Base-by-base conservation (phyloP, 495 filamentous ascomycete species). In the Aspergillus egyptiacus region DNA sequence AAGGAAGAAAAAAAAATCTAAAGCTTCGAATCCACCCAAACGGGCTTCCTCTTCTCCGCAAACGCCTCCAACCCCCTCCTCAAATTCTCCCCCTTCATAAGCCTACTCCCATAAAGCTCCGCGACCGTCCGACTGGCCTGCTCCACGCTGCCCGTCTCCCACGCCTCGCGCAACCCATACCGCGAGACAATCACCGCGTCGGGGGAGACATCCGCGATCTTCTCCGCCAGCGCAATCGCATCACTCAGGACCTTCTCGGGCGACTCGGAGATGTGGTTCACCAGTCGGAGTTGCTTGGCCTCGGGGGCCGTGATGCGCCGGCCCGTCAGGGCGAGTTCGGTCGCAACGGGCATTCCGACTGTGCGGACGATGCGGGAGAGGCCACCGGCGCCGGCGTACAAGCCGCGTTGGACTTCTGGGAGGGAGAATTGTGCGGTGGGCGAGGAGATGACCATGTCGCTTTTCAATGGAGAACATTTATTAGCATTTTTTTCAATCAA, bases 51-150 rank as follows among this genome's bases (percentile, higher is more conserved):
- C 73, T 79, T 87, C 73, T 83, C 81, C 30, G 83, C 76, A 75
- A 94, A 93, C 42, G 83, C 83, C 67, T 60, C 73, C 32, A 91
- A 67, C 0, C 87, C 88, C 66, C 89, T 86, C 55, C 65, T 75
- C 57, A 86, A 80, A 67, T 91, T 91, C 62, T 87, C 81, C 6
- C 83, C 86, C 15, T 55, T 66, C 31, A 80, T 65, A 48, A 93
- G 68, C 57, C 63, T 57, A 34, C 50, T 63, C 56, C 71, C 82
- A 72, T 77, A 70, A 7, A 77, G 75, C 54, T 75, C 70, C 38
- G 71, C 62, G 47, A 81, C 59, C 15, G 73, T 48, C 48, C 74
- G 71, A 25, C 79, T 84, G 22, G 65, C 84, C 59, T 81, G 72
- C 57, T 83, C 79, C 27, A 79, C 80, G 10, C 77, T 77, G 0